These are phyloP conservation scores for Rhizomucor pusillus DNA, from an alignment of 371 early-diverging fungal species.

Conservation along the genomic window DNA sequence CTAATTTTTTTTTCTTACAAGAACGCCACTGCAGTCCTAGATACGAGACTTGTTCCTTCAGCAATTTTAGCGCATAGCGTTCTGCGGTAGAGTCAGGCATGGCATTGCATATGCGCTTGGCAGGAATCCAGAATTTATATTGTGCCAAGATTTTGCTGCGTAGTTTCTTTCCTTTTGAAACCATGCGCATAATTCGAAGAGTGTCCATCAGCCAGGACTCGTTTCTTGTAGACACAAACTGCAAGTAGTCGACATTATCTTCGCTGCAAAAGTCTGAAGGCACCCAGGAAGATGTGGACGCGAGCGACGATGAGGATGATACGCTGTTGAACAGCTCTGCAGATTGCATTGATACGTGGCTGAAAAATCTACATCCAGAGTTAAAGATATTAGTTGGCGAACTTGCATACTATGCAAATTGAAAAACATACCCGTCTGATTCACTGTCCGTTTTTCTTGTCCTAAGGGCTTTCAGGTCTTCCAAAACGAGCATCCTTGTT, in stretches of 20 bases:
- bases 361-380: conserved; percentile 2
- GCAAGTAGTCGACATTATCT: background rate
- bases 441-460: background rate
- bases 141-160: conserved; percentile 74
- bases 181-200: conserved; percentile 74
- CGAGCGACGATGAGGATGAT: background rate
- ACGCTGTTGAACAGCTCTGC: background rate
- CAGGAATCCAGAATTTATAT: conserved; percentile 76
- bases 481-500: background rate
- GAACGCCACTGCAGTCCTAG: conserved; percentile 84
- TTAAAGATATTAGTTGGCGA: background rate
- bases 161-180: conserved; percentile 74
- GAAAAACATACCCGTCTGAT: conserved; percentile 4
- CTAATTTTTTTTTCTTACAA: conserved; percentile 42
- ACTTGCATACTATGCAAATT: background rate
- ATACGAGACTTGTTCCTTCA: conserved; percentile 76
- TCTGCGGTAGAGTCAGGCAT: conserved; percentile 58
- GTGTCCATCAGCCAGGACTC: conserved; percentile 72
- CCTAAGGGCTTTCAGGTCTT: background rate
- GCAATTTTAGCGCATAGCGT: conserved; percentile 71
- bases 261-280: conserved; percentile 3
- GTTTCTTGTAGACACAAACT: conserved; percentile 42
- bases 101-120: conserved; percentile 72
- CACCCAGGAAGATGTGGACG: background rate
- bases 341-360: background rate